Base-by-base conservation (phyloP, 169 alveolate genomes). In the Perkinsus olseni region DNA sequence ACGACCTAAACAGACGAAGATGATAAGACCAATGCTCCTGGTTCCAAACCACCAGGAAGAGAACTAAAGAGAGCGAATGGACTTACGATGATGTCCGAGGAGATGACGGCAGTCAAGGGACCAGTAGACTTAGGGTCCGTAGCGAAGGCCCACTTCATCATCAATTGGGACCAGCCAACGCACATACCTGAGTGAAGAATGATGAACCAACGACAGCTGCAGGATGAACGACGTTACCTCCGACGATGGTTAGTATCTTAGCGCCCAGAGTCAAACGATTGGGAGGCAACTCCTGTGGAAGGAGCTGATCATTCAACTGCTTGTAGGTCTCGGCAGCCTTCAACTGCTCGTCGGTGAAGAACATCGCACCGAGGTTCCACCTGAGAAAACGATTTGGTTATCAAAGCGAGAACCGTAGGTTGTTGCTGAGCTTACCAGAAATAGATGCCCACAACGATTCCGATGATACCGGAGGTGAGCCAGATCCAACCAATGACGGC, bases 21-120 rank as follows among this genome's bases (percentile, higher is more conserved):
- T 40, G 11, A 11, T 40, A 6, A 3, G 11, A 40, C 50, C 11
- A 40, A 40, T 40, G n/a, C n/a, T n/a, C n/a, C n/a, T n/a, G n/a
- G n/a, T n/a, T n/a, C n/a, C n/a, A n/a, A n/a, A n/a, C n/a, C n/a
- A n/a, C n/a, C n/a, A n/a, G n/a, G n/a, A n/a, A n/a, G n/a, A n/a
- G n/a, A n/a, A n/a, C n/a, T n/a, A n/a, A n/a, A n/a, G n/a, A n/a
- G n/a, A n/a, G n/a, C n/a, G n/a, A 62, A 6, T 40, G 13, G 82
- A 62, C 82, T 62, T 62, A 62, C 82, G 31, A 62, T 62, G 82
- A 62, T 62, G 17, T 62, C 82, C 37, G 82, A 62, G 34, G 82
- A 62, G 82, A 62, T 62, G 82, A 62, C 82, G 82, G 82, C 82
- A 1, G 82, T 62, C 82, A 62, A 62, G 82, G 82, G 82, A 62